phyloP scores from a whole-genome alignment of 805 yeast species.

The Candida vartiovaarae region DNA sequence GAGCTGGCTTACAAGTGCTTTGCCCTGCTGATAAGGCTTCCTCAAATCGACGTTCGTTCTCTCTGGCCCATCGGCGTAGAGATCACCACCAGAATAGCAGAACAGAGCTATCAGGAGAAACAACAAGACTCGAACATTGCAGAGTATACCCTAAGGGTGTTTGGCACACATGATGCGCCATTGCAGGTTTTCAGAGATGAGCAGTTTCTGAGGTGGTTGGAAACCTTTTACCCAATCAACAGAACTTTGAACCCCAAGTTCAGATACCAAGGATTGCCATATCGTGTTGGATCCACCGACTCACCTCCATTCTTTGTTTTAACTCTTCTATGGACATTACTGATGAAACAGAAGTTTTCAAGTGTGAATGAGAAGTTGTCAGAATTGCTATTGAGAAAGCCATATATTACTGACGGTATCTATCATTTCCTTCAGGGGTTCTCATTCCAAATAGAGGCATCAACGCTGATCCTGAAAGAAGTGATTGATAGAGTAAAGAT shows the following conservation, averaged over 20 bases:
- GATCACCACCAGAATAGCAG: slow-evolving; percentile 30
- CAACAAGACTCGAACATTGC: slow-evolving; percentile 2
- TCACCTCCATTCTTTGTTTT: slow-evolving; percentile 10
- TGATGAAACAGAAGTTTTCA: slow-evolving; percentile 14
- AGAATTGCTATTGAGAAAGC: slow-evolving; percentile 10
- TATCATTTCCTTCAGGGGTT: slow-evolving; percentile 20
- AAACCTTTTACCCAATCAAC: slow-evolving; percentile 5
- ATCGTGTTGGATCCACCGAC: slow-evolving; percentile 9
- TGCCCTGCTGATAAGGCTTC: slow-evolving; percentile 40
- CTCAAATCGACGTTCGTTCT: slow-evolving; percentile 43
- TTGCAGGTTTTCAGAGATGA: slow-evolving; percentile 14
- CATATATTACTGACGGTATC: slow-evolving; percentile 20
- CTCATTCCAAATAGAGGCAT: slow-evolving; percentile 17
- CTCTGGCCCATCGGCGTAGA: slow-evolving; percentile 63
- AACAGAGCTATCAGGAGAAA: slow-evolving; percentile 6
- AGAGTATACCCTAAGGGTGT: slow-evolving; percentile 10
- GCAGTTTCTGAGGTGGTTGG: slow-evolving; percentile 19
- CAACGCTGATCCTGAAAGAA: background rate
- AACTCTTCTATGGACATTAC: slow-evolving; percentile 16
- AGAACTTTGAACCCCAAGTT: background rate
- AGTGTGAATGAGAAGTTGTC: slow-evolving; percentile 14
- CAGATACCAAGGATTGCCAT: slow-evolving; percentile 4
- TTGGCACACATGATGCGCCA: background rate
- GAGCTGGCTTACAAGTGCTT: slow-evolving; percentile 45
- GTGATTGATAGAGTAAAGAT: slow-evolving; percentile 5